These are phyloP conservation scores for Leucosporidium scottii DNA, from an alignment of 768 basidiomycete species.

Conservation along the genomic window DNA sequence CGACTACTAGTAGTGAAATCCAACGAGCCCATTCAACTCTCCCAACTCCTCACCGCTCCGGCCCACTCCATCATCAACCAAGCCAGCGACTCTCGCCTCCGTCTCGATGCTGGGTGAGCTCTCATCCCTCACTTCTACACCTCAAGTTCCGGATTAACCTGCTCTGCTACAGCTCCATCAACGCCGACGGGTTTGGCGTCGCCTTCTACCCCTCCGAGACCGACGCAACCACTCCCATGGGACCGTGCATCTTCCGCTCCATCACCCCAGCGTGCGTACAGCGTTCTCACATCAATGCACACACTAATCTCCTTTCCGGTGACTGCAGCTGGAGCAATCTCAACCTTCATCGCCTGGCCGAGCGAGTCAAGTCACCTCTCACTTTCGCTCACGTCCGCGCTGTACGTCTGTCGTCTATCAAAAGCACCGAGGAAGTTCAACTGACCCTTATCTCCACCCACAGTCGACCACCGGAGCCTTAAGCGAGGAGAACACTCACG, in stretches of 20 bases:
- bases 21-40: slow-evolving; percentile 82
- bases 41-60: slow-evolving; percentile 87
- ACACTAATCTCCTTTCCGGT: no score
- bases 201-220: slow-evolving; percentile 52
- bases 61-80: slow-evolving; percentile 96
- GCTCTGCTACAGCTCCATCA: slow-evolving; percentile 11
- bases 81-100: slow-evolving; percentile 86
- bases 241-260: slow-evolving; percentile 84
- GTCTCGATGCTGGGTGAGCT: slow-evolving; percentile 42
- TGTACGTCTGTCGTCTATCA: slow-evolving; percentile 38
- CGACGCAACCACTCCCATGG: slow-evolving; percentile 2
- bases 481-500: slow-evolving; percentile 76
- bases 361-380: slow-evolving; percentile 92
- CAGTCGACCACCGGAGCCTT: slow-evolving; percentile 63
- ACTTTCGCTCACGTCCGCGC: slow-evolving; percentile 57
- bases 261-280: slow-evolving; percentile 80
- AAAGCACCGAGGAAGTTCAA: slow-evolving; percentile 37
- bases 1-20: slow-evolving; percentile 82
- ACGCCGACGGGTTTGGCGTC: slow-evolving; percentile 82
- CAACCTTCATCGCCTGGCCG: slow-evolving; percentile 85
- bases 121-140: slow-evolving; percentile 10
- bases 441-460: slow-evolving; percentile 70
- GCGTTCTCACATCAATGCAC: no score
- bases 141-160: slow-evolving; percentile 39
- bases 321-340: slow-evolving; percentile 95